phyloP scores from a whole-genome alignment of 495 filamentous ascomycete species.

The Acidiella bohemica region DNA sequence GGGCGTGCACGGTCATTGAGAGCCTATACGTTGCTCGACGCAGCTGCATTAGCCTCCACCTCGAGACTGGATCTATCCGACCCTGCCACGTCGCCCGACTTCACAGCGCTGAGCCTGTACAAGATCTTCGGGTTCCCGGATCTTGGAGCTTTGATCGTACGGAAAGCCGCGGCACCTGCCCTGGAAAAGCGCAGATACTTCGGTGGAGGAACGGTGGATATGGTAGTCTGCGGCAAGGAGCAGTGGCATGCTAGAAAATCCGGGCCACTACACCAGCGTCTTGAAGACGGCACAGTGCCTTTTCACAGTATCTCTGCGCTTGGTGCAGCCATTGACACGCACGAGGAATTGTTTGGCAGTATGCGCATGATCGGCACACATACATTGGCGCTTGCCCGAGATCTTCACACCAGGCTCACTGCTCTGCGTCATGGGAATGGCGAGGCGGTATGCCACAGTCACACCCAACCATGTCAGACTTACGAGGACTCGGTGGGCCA shows the following conservation, averaged over 20 bases:
- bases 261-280: conserved; percentile 56
- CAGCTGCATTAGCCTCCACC: conserved; percentile 71
- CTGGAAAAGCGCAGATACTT: conserved; percentile 56
- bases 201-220: conserved; percentile 89
- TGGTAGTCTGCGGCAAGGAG: conserved; percentile 47
- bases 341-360: conserved; percentile 53
- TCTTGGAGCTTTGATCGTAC: conserved; percentile 73
- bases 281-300: conserved; percentile 85
- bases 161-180: conserved; percentile 53
- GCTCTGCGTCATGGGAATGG: conserved; percentile 56
- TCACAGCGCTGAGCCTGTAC: conserved; percentile 81
- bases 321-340: conserved; percentile 55
- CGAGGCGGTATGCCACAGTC: conserved; percentile 48
- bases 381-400: conserved; percentile 48
- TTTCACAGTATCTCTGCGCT: conserved; percentile 80
- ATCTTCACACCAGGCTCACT: conserved; percentile 45
- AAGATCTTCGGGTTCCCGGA: conserved; percentile 97
- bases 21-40: conserved; percentile 72
- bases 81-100: conserved; percentile 55
- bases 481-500: conserved; percentile 38
- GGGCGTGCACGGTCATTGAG: conserved; percentile 34
- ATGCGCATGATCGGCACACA: conserved; percentile 64
- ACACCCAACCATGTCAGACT: conserved; percentile 33
- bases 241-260: conserved; percentile 64
- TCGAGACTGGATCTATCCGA: conserved; percentile 58